Base-by-base conservation (phyloP, 2,329 filamentous ascomycete species). In the Chaetothyriales sp. region DNA sequence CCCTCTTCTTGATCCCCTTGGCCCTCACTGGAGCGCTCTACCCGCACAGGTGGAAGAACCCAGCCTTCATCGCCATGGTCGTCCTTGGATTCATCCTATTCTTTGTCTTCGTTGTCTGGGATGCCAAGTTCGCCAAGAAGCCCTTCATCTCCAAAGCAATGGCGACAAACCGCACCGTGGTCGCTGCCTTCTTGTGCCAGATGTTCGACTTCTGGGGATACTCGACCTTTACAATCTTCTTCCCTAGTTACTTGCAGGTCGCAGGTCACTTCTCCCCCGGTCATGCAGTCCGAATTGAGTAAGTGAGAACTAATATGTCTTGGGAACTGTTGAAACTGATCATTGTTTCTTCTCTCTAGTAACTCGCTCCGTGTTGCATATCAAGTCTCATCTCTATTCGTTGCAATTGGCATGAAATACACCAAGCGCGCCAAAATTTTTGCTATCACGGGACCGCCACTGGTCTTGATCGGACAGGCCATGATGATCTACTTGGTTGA, bases 1-100 rank as follows among this genome's bases (percentile, higher is more conserved):
- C 70, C 28, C 65, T 78, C 48, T 68, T 79, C 20, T 66, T 78
- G 18, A 67, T 75, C n/a, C 74, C 76, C 0, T 75, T 80, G 32
- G 80, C 77, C 0, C 64, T 79, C 22, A 76, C 76, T 1, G 72
- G 73, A 2, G 22, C 22, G 22, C 22, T 25, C 3, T 66, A 66
- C 1, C 58, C 61, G 1, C 63, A 67, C 1, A 67, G 73, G 48
- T 79, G 76, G 77, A 60, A 63, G 9, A 70, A 68, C 2, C 70
- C 70, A 6, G 68, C 70, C 36, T 68, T 79, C 3, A 66, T 78
- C 15, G 65, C 68, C 0, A 73, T 76, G 0, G 61, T 80, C 0
- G 63, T 71, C 0, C 57, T 77, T 5, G 77, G 77, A 0, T 43
- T 78, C 18, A 44, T 69, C 1, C 67, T 68, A 9, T 62, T 77